These are phyloP conservation scores for Colletotrichum incanum DNA, from an alignment of 2,329 filamentous ascomycete genomes.

Conservation along the genomic window DNA sequence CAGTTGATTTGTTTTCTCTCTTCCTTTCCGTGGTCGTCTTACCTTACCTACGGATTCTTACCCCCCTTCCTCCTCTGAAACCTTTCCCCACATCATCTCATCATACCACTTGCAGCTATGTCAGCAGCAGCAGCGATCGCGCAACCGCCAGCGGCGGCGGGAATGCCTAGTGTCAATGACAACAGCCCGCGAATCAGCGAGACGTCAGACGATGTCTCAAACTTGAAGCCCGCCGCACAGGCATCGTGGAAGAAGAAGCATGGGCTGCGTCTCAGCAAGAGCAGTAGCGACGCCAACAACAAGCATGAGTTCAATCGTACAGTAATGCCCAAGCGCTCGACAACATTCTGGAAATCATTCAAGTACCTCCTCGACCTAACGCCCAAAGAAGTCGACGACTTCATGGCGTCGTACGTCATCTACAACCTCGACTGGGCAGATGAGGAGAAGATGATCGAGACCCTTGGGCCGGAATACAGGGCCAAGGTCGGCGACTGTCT, in stretches of 20 bases:
- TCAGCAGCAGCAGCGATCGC: constrained; percentile 25
- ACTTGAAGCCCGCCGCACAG: constrained; percentile 19
- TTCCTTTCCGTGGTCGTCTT: not conserved
- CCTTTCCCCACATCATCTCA: constrained; percentile 5
- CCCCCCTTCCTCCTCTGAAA: not conserved
- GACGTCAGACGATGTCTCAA: constrained; percentile 37
- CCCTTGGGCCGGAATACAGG: constrained; percentile 65
- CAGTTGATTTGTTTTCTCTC: not conserved
- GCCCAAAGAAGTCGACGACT: constrained; percentile 67
- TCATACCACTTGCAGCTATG: constrained; percentile 15
- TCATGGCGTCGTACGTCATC: constrained; percentile 71
- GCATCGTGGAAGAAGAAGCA: constrained; percentile 30
- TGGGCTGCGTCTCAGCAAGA: not conserved
- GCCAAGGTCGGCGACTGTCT: constrained; percentile 67
- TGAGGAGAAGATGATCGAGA: constrained; percentile 62
- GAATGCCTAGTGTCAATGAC: not conserved
- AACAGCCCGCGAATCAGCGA: constrained; percentile 28
- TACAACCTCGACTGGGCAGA: constrained; percentile 71
- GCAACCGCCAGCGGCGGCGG: constrained; percentile 3
- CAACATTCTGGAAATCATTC: constrained; percentile 66
- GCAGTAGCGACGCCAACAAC: not conserved
- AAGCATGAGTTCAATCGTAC: constrained; percentile 27
- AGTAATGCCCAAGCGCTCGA: constrained; percentile 60
- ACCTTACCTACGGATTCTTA: not conserved
- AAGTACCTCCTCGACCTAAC: constrained; percentile 64